These are phyloP conservation scores for Penicillium glabrum DNA, from an alignment of 2,329 filamentous ascomycete species.

Conservation along the genomic window DNA sequence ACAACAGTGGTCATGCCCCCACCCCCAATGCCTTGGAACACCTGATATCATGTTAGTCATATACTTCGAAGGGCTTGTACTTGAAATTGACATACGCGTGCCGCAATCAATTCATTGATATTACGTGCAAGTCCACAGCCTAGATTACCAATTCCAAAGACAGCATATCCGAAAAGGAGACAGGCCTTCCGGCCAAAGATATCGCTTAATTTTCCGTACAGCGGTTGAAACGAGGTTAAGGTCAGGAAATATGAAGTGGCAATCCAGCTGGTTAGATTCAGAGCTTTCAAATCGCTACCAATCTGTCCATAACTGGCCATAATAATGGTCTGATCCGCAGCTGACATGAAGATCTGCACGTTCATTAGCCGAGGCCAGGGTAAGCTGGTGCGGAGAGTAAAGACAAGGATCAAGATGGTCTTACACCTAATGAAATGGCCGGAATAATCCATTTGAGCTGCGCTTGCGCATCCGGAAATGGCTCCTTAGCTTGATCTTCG, in stretches of 20 bases:
- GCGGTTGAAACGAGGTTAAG: slow-evolving; percentile 70
- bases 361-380: slow-evolving; percentile 11
- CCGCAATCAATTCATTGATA: slow-evolving; percentile 66
- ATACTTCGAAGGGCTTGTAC: neutral
- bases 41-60: slow-evolving; percentile 24
- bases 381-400: slow-evolving; percentile 6
- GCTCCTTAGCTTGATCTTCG: slow-evolving; percentile 25
- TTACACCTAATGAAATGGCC: slow-evolving; percentile 62
- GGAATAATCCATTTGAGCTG: slow-evolving; percentile 60
- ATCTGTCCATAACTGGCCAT: slow-evolving; percentile 77
- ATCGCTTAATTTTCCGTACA: slow-evolving; percentile 60
- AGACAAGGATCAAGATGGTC: slow-evolving; percentile 16
- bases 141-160: slow-evolving; percentile 52
- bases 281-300: slow-evolving; percentile 70
- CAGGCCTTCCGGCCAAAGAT: slow-evolving; percentile 58
- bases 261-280: slow-evolving; percentile 76
- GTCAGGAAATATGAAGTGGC: slow-evolving; percentile 71
- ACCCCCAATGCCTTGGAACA: slow-evolving; percentile 65
- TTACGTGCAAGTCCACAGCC: slow-evolving; percentile 60
- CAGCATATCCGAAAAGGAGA: slow-evolving; percentile 50
- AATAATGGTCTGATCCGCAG: slow-evolving; percentile 74
- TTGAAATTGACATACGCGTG: slow-evolving; percentile 45
- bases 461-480: slow-evolving; percentile 49
- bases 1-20: slow-evolving; percentile 71
- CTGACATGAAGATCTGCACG: slow-evolving; percentile 67